These are phyloP conservation scores for Raffaelea ambrosiae DNA, from an alignment of 2,329 filamentous ascomycete genomes.

Conservation along the genomic window DNA sequence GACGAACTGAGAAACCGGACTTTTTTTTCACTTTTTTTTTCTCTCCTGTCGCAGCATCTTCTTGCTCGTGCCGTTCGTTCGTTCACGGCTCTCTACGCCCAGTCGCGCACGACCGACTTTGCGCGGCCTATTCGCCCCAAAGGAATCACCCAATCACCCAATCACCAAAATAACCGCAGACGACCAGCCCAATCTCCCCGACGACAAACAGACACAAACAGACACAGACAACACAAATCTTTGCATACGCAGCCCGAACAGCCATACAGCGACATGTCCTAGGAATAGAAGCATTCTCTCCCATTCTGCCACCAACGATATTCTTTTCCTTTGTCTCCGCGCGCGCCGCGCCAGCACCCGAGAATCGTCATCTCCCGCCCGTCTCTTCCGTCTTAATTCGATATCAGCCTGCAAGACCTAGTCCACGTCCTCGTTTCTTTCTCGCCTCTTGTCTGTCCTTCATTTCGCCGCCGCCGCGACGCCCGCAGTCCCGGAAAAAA, in stretches of 20 bases:
- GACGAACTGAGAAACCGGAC: not conserved
- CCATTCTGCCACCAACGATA: constrained; percentile 1
- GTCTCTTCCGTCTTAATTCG: constrained; percentile 1
- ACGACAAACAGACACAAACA: no score
- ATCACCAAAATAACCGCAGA: constrained; percentile 1
- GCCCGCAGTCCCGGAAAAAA: not conserved
- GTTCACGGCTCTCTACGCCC: no score
- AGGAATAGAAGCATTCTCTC: constrained; percentile 9
- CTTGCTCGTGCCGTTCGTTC: no score
- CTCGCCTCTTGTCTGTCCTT: not conserved
- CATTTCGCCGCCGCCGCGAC: no score
- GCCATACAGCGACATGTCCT: constrained; percentile 9
- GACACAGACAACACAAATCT: no score
- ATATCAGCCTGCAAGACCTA: constrained; percentile 4
- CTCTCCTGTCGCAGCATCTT: no score
- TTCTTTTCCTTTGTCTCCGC: not conserved
- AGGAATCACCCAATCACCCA: not conserved
- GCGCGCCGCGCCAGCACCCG: not conserved
- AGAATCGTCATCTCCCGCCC: not conserved
- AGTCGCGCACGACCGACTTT: not conserved
- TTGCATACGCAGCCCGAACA: constrained; percentile 2
- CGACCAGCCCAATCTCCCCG: no score
- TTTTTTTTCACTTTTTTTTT: no score
- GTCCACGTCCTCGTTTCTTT: not conserved
- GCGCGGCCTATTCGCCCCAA: constrained; percentile 1